Conservation (phyloP, 257 asterid genomes). For the Solanum chiquidenum region DNA sequence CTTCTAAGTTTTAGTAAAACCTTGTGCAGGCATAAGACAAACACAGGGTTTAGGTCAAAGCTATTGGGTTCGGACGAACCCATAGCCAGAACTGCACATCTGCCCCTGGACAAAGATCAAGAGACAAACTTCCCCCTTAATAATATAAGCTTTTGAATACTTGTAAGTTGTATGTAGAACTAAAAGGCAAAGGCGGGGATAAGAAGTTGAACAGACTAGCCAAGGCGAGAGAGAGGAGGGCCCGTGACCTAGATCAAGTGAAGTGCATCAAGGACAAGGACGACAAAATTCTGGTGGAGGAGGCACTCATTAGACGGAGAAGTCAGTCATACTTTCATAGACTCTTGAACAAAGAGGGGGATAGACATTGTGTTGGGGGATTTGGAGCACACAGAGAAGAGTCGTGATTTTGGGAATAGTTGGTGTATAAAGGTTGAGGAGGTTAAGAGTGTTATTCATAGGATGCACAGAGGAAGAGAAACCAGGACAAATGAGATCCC, state of each 20-base stretch:
- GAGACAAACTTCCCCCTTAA: neutral
- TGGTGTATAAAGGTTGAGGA: neutral
- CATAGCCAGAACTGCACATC: neutral
- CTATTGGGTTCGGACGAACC: neutral
- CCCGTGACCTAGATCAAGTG: neutral
- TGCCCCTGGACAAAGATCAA: neutral
- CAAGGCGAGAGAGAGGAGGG: neutral
- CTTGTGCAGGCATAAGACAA: neutral
- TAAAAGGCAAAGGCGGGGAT: neutral
- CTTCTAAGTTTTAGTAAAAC: neutral
- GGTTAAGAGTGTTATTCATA: neutral
- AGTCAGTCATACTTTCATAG: neutral
- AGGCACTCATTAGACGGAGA: neutral
- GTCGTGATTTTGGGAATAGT: neutral
- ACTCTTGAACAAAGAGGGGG: neutral
- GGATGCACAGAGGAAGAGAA: neutral
- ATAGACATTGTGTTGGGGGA: neutral
- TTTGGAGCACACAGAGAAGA: neutral
- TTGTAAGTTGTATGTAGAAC: neutral
- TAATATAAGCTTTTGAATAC: neutral
- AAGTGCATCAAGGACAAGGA: neutral
- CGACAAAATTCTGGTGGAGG: neutral
- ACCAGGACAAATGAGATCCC: neutral
- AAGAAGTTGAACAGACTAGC: neutral
- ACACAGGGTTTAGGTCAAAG: neutral